Evolutionary conservation across 1,139 yeast genomes (phyloP).

Genomic region (Lodderomyces beijingensis): DNA sequence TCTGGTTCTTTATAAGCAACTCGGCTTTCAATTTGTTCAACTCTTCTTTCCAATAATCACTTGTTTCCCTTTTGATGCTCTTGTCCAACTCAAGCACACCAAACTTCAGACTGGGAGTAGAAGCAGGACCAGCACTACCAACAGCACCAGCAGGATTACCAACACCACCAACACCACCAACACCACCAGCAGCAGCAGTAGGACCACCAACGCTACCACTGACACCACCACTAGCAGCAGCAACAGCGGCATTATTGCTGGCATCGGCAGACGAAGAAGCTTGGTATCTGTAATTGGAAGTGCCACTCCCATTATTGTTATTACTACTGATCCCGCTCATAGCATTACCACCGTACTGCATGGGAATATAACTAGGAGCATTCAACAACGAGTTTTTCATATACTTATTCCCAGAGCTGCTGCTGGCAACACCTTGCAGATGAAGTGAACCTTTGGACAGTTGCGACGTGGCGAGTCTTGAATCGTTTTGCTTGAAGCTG

Average conservation of each 20-base stretch:
- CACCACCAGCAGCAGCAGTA: not conserved
- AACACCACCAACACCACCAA: no score
- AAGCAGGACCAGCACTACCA: not conserved
- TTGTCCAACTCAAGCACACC: not conserved
- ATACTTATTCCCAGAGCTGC: constrained; percentile 1
- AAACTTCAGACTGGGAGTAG: constrained; percentile 1
- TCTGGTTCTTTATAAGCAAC: constrained; percentile 31
- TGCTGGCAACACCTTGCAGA: not conserved
- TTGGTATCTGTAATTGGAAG: not conserved
- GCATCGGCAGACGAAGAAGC: not conserved
- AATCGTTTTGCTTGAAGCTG: not conserved
- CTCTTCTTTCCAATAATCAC: constrained; percentile 16
- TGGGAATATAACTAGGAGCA: constrained; percentile 30
- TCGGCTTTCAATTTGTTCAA: constrained; percentile 28
- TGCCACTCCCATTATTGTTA: not conserved
- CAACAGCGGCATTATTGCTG: not conserved
- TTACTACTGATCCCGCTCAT: not conserved
- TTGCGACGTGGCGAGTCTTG: not conserved
- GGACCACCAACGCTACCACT: no score
- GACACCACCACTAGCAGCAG: not conserved
- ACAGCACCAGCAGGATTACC: not conserved
- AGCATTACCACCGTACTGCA: constrained; percentile 4
- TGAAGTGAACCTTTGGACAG: not conserved
- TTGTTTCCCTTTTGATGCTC: not conserved
- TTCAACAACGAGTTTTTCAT: constrained; percentile 15